Base-by-base conservation (phyloP, 2,329 filamentous ascomycete genomes). In the Exophiala xenobiotica region DNA sequence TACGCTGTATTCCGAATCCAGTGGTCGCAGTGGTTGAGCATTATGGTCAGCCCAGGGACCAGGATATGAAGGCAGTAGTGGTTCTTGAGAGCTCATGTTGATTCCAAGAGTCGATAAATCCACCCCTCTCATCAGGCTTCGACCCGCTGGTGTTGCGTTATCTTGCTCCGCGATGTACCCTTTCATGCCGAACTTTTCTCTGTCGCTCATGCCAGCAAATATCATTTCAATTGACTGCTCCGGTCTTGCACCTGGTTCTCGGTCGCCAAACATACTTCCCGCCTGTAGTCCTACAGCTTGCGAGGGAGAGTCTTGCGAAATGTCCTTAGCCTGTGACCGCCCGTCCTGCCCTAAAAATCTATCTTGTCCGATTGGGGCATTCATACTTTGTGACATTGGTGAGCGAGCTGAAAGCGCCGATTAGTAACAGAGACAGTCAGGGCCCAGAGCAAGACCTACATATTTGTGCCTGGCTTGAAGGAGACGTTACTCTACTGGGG, bases 61-160 rank as follows among this genome's bases (percentile, higher is more conserved):
- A 20, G 79, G 77, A 64, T 85, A 86, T 1, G 78, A 81, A n/a
- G 79, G 77, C 63, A 83, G 79, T 38, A 86, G 67, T 22, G 82
- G 81, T 53, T 78, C 80, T 58, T 66, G 67, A 47, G 67, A 69
- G 54, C 83, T 83, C 50, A 86, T 69, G 64, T 86, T 82, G 58
- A 87, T 70, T 20, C 82, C 83, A 18, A 87, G 68, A 6, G 78
- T 78, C 63, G 79, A 83, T 54, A 86, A 67, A 64, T 86, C 82
- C 64, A 85, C 81, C 11, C 83, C 83, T 57, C 83, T 74, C 22
- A 82, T 78, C 47, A 85, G 71, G 53, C 68, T 70, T 76, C 80
- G 11, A 74, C 72, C 61, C 72, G 79, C 54, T 78, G 78, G 55
- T 74, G 71, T 47, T 74, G 76, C 57, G 81, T 79, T 74, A 77